phyloP scores from a whole-genome alignment of 345 rosid species.

The Erucastrum elatum region DNA sequence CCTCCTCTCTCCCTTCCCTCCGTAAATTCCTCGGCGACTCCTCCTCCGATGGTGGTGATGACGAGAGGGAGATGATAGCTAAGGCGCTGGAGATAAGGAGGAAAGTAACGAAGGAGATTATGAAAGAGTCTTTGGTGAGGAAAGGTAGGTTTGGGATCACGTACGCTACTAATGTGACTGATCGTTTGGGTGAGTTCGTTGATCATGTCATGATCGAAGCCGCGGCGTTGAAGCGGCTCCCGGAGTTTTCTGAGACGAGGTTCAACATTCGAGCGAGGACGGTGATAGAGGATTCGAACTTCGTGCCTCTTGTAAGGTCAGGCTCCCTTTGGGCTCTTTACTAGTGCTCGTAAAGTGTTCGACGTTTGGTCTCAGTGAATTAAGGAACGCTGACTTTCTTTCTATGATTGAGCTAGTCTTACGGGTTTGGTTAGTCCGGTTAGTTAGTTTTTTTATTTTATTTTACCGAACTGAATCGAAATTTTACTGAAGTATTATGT shows the following conservation, averaged over 20 bases:
- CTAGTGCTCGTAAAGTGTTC: slow-evolving; percentile 28
- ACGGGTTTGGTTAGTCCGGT: neutral
- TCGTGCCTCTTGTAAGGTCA: slow-evolving; percentile 81
- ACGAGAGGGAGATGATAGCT: slow-evolving; percentile 62
- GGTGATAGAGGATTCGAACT: slow-evolving; percentile 60
- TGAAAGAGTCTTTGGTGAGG: slow-evolving; percentile 64
- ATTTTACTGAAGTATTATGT: no score
- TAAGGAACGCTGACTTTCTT: neutral
- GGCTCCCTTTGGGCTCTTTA: neutral
- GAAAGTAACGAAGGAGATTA: slow-evolving; percentile 69
- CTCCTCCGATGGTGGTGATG: slow-evolving; percentile 26
- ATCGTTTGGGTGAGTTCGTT: slow-evolving; percentile 55
- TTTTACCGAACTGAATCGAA: neutral
- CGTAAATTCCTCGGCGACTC: slow-evolving; percentile 35
- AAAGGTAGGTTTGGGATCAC: slow-evolving; percentile 87
- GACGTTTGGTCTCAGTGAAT: slow-evolving; percentile 11
- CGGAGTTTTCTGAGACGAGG: slow-evolving; percentile 51
- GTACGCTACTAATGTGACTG: slow-evolving; percentile 64
- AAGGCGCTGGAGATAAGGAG: slow-evolving; percentile 74
- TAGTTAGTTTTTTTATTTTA: neutral
- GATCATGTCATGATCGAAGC: slow-evolving; percentile 84
- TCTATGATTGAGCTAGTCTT: neutral
- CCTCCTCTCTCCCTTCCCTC: slow-evolving; percentile 49
- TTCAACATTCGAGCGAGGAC: slow-evolving; percentile 61
- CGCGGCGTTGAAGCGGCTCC: slow-evolving; percentile 63